These are phyloP conservation scores for Cryptococcus maquisensis DNA, from an alignment of 1,284 basidiomycete species.

Conservation along the genomic window DNA sequence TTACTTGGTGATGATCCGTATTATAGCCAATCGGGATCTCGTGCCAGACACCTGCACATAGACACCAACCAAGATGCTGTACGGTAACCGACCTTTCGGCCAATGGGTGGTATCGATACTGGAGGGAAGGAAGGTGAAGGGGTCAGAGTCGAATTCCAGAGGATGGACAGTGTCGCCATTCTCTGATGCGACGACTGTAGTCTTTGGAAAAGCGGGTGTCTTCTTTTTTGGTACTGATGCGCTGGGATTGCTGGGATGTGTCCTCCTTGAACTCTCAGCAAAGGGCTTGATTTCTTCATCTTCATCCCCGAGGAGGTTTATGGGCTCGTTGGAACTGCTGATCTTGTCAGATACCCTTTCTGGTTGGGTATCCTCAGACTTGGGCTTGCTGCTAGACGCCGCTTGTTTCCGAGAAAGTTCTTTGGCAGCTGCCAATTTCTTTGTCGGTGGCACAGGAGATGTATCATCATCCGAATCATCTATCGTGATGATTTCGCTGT, in stretches of 20 bases:
- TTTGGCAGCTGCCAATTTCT: constrained; percentile 12
- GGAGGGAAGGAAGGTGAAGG: constrained; percentile 44
- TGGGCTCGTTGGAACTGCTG: constrained; percentile 7
- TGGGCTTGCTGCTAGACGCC: constrained; percentile 23
- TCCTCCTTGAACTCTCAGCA: constrained; percentile 8
- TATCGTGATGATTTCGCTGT: constrained; percentile 29
- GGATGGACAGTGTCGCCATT: constrained; percentile 31
- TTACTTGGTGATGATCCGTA: constrained; percentile 72
- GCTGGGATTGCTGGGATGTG: constrained; percentile 19
- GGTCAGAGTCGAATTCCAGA: constrained; percentile 48
- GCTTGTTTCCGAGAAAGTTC: constrained; percentile 26
- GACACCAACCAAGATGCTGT: constrained; percentile 73
- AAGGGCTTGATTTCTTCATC: constrained; percentile 13
- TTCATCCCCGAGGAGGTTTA: constrained; percentile 14
- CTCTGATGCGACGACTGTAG: constrained; percentile 15
- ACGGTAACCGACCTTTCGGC: constrained; percentile 57
- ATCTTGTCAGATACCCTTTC: background rate
- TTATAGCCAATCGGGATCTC: constrained; percentile 73
- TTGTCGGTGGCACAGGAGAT: background rate
- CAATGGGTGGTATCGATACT: constrained; percentile 50
- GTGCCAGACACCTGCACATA: constrained; percentile 70
- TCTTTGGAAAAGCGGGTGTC: constrained; percentile 12
- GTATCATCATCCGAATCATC: constrained; percentile 32
- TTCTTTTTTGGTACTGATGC: constrained; percentile 25
- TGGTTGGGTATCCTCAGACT: constrained; percentile 1